Evolutionary conservation across 2,329 filamentous ascomycete species (phyloP).

Genomic region (Colletotrichum sp.): DNA sequence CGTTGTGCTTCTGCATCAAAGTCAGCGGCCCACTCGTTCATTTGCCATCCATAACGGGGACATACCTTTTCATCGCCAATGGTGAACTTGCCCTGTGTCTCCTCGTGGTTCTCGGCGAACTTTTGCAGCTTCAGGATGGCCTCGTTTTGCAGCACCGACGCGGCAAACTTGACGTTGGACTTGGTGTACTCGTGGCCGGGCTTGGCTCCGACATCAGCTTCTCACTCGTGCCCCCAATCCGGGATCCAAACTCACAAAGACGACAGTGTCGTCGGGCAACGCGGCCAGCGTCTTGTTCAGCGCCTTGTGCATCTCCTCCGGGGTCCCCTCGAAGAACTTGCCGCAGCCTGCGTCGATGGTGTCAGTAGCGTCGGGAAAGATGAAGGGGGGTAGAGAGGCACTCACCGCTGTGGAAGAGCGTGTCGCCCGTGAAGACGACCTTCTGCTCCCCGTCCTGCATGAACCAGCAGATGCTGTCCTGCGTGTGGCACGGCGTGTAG

Average conservation of each 20-base stretch:
- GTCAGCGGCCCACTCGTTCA: not conserved
- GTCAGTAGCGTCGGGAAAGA: not conserved
- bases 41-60: too few relatives aligned
- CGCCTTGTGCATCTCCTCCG: constrained; percentile 90
- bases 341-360: constrained; percentile 72
- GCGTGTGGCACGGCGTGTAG: constrained; percentile 97
- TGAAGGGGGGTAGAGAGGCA: not conserved
- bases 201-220: constrained; percentile 43
- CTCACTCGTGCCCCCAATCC: not conserved
- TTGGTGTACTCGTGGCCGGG: constrained; percentile 99
- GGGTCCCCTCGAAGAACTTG: constrained; percentile 91
- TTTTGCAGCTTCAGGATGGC: constrained; percentile 77
- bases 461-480: constrained; percentile 97
- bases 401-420: constrained; percentile 88
- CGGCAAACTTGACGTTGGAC: constrained; percentile 87
- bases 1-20: constrained; percentile 78
- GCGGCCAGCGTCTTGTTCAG: constrained; percentile 83
- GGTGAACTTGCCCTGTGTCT: constrained; percentile 95
- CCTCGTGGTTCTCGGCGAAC: constrained; percentile 79
- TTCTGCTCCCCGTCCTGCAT: constrained; percentile 79
- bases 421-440: constrained; percentile 95
- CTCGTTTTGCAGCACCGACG: constrained; percentile 76
- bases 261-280: constrained; percentile 87
- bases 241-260: constrained; percentile 70
- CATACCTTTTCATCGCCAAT: constrained; percentile 94